These are phyloP conservation scores for Aquilaria sinensis DNA, from an alignment of 345 rosid species.

Conservation along the genomic window DNA sequence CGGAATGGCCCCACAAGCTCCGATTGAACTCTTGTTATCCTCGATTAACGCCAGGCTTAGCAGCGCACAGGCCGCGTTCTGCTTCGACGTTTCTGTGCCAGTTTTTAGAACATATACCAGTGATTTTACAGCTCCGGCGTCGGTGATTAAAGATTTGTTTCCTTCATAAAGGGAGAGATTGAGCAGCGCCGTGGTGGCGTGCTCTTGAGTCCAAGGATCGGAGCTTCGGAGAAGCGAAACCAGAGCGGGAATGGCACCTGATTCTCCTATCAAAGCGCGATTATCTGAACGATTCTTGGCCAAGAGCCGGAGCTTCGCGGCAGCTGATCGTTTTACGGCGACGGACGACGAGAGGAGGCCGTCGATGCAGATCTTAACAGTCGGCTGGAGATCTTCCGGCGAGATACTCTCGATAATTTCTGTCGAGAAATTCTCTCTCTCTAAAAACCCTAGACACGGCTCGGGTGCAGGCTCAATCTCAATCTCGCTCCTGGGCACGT, in stretches of 20 bases:
- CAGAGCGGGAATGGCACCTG: constrained; percentile 85
- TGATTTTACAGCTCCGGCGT: constrained; percentile 79
- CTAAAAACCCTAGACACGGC: constrained; percentile 77
- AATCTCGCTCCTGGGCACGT: constrained; percentile 10
- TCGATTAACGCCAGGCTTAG: constrained; percentile 78
- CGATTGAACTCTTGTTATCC: constrained; percentile 80
- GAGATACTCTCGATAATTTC: constrained; percentile 93
- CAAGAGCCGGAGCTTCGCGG: constrained; percentile 76
- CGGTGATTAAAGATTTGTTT: constrained; percentile 52
- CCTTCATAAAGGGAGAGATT: constrained; percentile 77
- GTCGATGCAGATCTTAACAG: constrained; percentile 85
- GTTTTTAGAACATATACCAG: constrained; percentile 82
- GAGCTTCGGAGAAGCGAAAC: constrained; percentile 73
- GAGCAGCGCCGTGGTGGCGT: constrained; percentile 82
- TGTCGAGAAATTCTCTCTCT: constrained; percentile 78
- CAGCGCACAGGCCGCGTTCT: constrained; percentile 90
- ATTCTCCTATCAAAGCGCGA: constrained; percentile 81
- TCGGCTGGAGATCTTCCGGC: constrained; percentile 95
- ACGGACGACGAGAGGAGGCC: constrained; percentile 70
- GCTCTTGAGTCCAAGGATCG: constrained; percentile 95
- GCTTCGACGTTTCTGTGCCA: constrained; percentile 94
- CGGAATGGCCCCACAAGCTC: constrained; percentile 90
- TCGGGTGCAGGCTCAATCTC: constrained; percentile 38
- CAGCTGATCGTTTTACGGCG: constrained; percentile 83
- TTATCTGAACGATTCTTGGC: constrained; percentile 89